Conservation (phyloP, 768 basidiomycete species). For the Podaxis mareebaensis region DNA sequence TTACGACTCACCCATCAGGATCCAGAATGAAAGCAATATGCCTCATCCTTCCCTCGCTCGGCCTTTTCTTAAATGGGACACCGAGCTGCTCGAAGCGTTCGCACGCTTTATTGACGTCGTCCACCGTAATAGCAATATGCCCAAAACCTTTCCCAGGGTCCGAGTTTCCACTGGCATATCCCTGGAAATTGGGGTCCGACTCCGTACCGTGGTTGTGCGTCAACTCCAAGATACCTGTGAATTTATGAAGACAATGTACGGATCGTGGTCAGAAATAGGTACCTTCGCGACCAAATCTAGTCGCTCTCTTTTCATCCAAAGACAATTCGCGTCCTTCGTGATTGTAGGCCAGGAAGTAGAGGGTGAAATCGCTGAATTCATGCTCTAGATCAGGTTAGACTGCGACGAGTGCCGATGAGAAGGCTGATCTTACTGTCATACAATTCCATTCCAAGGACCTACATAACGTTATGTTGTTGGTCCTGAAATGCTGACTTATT, state of each 20-base stretch:
- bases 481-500: not conserved
- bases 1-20: conserved; percentile 67
- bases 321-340: conserved; percentile 52
- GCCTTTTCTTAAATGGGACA: conserved; percentile 86
- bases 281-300: conserved; percentile 70
- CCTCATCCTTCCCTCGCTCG: conserved; percentile 84
- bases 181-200: conserved; percentile 70
- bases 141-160: conserved; percentile 83
- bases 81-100: conserved; percentile 78
- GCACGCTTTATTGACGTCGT: conserved; percentile 81
- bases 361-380: conserved; percentile 61
- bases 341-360: conserved; percentile 87
- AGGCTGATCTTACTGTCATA: conserved; percentile 43
- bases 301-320: conserved; percentile 50
- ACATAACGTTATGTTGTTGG: not conserved
- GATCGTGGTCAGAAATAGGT: not conserved
- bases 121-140: conserved; percentile 86
- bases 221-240: conserved; percentile 75
- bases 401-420: conserved; percentile 8
- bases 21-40: conserved; percentile 84
- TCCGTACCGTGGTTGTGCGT: conserved; percentile 94
- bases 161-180: conserved; percentile 84
- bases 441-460: conserved; percentile 79
- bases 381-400: conserved; percentile 40
- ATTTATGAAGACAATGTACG: not conserved